Percentiles rank a stretch among this genome's conserved stretches.
phyloP scores from a whole-genome alignment of 108 stramenopile genomes.

The Nitzschia putrida region DNA sequence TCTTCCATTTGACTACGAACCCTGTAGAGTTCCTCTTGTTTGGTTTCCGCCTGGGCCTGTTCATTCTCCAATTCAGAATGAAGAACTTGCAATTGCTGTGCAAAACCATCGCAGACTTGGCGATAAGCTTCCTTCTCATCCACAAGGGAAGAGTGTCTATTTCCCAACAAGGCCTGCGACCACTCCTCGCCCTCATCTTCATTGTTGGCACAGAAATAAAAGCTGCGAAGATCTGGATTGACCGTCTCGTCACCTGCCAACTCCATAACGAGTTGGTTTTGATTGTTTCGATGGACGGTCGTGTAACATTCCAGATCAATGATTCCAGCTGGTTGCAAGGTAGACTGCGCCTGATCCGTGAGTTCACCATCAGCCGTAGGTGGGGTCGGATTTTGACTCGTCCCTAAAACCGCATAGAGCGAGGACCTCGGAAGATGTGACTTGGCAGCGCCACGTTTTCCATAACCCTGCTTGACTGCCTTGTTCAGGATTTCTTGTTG shows the following conservation, averaged over 20 bases:
- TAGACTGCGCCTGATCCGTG: constrained; percentile 16
- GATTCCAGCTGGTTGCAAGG: constrained; percentile 83
- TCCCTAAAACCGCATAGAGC: constrained; percentile 40
- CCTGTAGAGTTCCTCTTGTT: constrained; percentile 71
- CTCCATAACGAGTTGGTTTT: constrained; percentile 74
- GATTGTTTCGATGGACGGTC: constrained; percentile 67
- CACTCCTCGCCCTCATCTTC: constrained; percentile 74
- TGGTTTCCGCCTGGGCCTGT: constrained; percentile 52
- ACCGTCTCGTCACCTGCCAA: constrained; percentile 76
- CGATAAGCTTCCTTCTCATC: constrained; percentile 90
- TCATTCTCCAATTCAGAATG: constrained; percentile 73
- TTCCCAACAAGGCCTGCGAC: constrained; percentile 71
- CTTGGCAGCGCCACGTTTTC: constrained; percentile 43
- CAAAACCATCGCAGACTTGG: constrained; percentile 88
- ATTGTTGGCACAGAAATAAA: constrained; percentile 83
- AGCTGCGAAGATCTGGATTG: constrained; percentile 83
- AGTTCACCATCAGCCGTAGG: constrained; percentile 3
- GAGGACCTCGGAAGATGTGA: constrained; percentile 43
- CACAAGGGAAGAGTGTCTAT: constrained; percentile 76
- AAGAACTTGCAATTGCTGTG: constrained; percentile 71
- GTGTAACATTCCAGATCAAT: constrained; percentile 96
- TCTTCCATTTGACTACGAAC: constrained; percentile 73
- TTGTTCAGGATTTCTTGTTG: constrained; percentile 72
- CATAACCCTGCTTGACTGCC: constrained; percentile 69
- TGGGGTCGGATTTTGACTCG: neutral